These are phyloP conservation scores for Flagelloscypha sp. DNA, from an alignment of 768 basidiomycete genomes.

Conservation along the genomic window DNA sequence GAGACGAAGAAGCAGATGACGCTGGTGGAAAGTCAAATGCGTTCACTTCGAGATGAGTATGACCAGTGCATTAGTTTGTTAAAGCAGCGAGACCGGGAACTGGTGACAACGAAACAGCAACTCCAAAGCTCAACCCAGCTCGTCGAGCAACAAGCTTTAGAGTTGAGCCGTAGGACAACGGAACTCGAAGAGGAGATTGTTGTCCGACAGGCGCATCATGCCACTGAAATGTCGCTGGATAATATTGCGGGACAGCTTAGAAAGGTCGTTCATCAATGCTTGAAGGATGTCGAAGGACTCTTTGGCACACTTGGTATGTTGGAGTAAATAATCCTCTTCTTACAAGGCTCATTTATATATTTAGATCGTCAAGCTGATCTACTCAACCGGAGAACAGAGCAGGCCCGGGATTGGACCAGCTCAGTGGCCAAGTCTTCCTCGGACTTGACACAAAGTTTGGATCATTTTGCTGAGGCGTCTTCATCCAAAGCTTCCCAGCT, in stretches of 20 bases:
- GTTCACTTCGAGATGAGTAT: conserved; percentile 79
- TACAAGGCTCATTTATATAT: no score
- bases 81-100: conserved; percentile 66
- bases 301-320: conserved; percentile 81
- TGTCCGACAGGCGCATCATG: conserved; percentile 69
- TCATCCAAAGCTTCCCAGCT: no score
- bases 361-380: no score
- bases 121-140: conserved; percentile 44
- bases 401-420: no score
- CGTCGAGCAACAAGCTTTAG: conserved; percentile 44
- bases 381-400: no score
- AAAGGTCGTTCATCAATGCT: conserved; percentile 54
- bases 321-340: no score
- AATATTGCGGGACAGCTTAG: conserved; percentile 65
- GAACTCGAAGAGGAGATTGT: conserved; percentile 74
- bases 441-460: no score
- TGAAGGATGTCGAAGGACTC: conserved; percentile 60
- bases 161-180: conserved; percentile 48
- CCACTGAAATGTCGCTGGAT: conserved; percentile 64
- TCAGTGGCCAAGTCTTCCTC: no score
- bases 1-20: conserved; percentile 80
- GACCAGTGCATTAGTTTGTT: conserved; percentile 80
- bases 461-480: no score
- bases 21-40: conserved; percentile 75
- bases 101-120: conserved; percentile 51